Evolutionary conservation across 140 eudicot species (phyloP).

Genomic region (Oenanthe javanica): DNA sequence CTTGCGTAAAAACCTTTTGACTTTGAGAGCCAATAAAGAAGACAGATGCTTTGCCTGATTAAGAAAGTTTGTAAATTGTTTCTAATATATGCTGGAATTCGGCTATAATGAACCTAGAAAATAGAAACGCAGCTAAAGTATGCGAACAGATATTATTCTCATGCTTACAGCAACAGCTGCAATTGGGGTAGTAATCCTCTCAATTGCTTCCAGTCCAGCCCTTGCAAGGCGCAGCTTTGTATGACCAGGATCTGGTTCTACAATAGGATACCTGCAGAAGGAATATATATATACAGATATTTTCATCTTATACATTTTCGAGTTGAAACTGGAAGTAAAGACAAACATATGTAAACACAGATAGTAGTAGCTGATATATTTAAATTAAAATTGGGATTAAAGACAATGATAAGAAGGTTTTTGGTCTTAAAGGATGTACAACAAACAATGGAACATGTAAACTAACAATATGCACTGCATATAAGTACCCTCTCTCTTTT

Average conservation of each 20-base stretch:
- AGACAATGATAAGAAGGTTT: background rate
- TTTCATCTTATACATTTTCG: background rate
- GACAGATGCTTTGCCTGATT: background rate
- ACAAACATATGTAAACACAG: background rate
- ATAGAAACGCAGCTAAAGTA: background rate
- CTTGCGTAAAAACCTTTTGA: too few relatives aligned
- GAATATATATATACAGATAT: background rate
- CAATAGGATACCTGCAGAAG: conserved; percentile 71
- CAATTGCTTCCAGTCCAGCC: conserved; percentile 87
- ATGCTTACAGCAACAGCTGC: conserved; percentile 95
- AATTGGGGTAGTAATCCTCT: conserved; percentile 69
- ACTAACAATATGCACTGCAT: background rate
- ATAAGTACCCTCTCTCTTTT: background rate
- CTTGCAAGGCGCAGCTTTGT: conserved; percentile 86
- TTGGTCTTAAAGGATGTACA: background rate
- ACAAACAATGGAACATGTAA: background rate
- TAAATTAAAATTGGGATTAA: background rate
- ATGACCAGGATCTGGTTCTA: conserved; percentile 98
- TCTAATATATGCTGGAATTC: background rate
- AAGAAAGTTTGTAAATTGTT: background rate
- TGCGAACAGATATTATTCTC: background rate
- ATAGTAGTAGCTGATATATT: background rate
- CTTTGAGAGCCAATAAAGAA: background rate
- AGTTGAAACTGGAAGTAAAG: background rate
- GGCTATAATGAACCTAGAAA: background rate